phyloP scores from a whole-genome alignment of 208 protist genomes.

The Porcisia deanei region DNA sequence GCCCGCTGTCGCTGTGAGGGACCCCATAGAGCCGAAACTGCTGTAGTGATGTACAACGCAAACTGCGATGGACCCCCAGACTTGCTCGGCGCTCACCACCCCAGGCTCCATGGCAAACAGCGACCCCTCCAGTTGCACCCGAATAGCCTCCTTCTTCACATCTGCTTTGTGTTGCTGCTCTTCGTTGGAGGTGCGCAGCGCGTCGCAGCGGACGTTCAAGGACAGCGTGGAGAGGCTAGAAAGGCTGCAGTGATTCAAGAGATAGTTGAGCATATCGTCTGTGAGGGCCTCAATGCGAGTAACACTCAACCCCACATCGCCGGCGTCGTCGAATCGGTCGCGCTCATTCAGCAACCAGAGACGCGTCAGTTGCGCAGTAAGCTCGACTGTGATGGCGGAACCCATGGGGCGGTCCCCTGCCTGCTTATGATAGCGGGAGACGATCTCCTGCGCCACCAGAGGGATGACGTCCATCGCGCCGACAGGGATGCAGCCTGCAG shows the following conservation, averaged over 20 bases:
- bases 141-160: conserved; percentile 73
- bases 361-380: conserved; percentile 65
- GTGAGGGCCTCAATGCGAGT: conserved; percentile 64
- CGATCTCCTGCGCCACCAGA: conserved; percentile 69
- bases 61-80: conserved; percentile 67
- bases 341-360: conserved; percentile 60
- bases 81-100: conserved; percentile 55
- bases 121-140: conserved; percentile 53
- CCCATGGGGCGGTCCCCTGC: conserved; percentile 24
- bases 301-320: conserved; percentile 61
- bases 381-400: conserved; percentile 59
- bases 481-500: neutral
- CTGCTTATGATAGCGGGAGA: conserved; percentile 52
- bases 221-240: conserved; percentile 62
- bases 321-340: conserved; percentile 45
- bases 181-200: conserved; percentile 32
- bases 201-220: conserved; percentile 57
- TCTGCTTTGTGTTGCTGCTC: conserved; percentile 45
- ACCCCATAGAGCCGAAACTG: conserved; percentile 27
- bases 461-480: conserved; percentile 72
- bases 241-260: conserved; percentile 50
- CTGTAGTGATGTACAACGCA: conserved; percentile 72
- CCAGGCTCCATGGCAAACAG: conserved; percentile 51
- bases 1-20: conserved; percentile 1
- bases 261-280: conserved; percentile 61